Conservation (phyloP, 495 filamentous ascomycete species). For the Paragyromitra xinjiangensis region DNA sequence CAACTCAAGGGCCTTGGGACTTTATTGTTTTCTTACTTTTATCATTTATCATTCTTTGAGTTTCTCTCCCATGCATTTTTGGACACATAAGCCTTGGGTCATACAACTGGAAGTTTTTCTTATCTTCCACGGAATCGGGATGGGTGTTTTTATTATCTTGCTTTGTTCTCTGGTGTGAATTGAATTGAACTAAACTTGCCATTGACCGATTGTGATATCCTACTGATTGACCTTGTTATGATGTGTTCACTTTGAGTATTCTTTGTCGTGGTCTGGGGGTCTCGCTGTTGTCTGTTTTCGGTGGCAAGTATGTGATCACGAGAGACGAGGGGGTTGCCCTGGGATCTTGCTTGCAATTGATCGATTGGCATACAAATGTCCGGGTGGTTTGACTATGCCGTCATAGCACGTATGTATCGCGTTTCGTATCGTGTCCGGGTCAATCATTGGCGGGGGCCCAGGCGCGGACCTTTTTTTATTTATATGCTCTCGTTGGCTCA, state of each 20-base stretch:
- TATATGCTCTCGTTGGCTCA: slow-evolving; percentile 44
- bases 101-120: slow-evolving; percentile 22
- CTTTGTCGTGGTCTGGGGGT: slow-evolving; percentile 42
- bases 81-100: slow-evolving; percentile 42
- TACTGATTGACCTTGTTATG: slow-evolving; percentile 29
- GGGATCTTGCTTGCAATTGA: slow-evolving; percentile 35
- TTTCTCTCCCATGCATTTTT: slow-evolving; percentile 34
- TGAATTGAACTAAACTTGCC: slow-evolving; percentile 26
- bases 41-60: slow-evolving; percentile 26
- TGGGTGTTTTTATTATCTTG: slow-evolving; percentile 13
- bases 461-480: slow-evolving; percentile 29
- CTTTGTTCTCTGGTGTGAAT: slow-evolving; percentile 36
- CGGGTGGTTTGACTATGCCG: slow-evolving; percentile 51
- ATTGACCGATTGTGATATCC: slow-evolving; percentile 12
- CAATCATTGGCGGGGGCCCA: slow-evolving; percentile 41
- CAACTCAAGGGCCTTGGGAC: slow-evolving; percentile 43
- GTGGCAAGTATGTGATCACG: slow-evolving; percentile 49
- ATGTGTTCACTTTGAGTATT: slow-evolving; percentile 41
- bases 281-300: slow-evolving; percentile 25
- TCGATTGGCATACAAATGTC: slow-evolving; percentile 41
- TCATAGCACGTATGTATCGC: slow-evolving; percentile 48
- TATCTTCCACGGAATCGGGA: slow-evolving; percentile 9
- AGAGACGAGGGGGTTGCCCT: slow-evolving; percentile 23
- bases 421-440: slow-evolving; percentile 49
- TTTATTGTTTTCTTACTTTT: slow-evolving; percentile 31